A percentile compares a stretch with the other conserved stretches of the same genome.
Conservation (phyloP, 2,329 filamentous ascomycete genomes). For the Colletotrichum lindemuthianum region DNA sequence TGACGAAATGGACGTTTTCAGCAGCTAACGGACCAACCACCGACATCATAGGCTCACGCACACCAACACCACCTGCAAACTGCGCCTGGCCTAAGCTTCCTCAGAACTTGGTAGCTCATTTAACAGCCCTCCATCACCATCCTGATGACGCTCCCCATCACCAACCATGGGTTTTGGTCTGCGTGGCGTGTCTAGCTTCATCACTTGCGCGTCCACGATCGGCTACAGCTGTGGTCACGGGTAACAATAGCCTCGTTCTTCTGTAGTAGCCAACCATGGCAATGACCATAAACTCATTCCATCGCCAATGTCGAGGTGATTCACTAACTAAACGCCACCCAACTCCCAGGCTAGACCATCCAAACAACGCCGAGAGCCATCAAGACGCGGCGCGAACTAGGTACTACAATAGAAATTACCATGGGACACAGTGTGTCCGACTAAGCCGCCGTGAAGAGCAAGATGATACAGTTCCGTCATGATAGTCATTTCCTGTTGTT, state of each 20-base stretch:
- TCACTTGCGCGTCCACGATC: neutral
- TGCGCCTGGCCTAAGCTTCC: conserved; percentile 20
- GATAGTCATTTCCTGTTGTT: neutral
- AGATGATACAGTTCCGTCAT: too few relatives aligned
- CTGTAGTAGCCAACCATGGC: too few relatives aligned
- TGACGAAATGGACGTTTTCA: conserved; percentile 7
- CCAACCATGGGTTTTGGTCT: neutral
- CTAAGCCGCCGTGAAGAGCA: neutral
- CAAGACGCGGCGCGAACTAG: neutral
- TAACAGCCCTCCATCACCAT: conserved; percentile 7
- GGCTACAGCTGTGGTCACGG: neutral
- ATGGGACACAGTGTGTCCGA: neutral
- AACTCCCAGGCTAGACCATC: neutral
- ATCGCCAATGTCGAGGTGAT: neutral
- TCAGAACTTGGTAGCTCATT: conserved; percentile 16
- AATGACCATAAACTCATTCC: conserved; percentile 13
- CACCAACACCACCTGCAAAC: conserved; percentile 13
- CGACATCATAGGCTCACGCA: conserved; percentile 30
- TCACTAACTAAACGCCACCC: conserved; percentile 9
- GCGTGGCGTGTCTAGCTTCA: neutral
- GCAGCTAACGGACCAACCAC: conserved; percentile 11
- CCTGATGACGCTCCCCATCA: conserved; percentile 3
- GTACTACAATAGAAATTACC: conserved; percentile 2
- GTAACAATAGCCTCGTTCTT: neutral
- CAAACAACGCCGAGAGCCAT: neutral